Base-by-base conservation (phyloP, 192 early-diverging fungal genomes). In the Entrophospora sp. region DNA sequence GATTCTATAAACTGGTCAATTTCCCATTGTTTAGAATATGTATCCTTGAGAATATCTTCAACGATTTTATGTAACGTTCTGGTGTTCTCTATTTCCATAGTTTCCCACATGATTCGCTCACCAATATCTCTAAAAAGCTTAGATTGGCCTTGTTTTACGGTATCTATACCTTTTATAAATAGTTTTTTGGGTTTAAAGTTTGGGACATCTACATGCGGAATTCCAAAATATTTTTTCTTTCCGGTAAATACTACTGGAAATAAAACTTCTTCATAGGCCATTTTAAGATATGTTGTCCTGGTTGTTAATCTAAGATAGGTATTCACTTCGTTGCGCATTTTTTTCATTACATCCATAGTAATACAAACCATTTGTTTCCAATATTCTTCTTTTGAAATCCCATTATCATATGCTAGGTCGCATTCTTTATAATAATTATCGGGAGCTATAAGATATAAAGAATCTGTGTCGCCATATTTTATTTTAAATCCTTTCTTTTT, bases 301-400 rank as follows among this genome's bases (percentile, higher is more conserved):
- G 10, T 52, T 16, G 10, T 52, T 25, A 22, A n/a, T 5, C 3
- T 25, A 1, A 52, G 49, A 16, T 52, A 16, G 1, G 1, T 27
- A 52, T 52, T 52, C 1, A 52, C 49, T 22, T 52, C 10, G 22
- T 52, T 27, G 24, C 49, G 49, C 1, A 52, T 10, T 9, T 52
- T 52, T 25, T 52, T 52, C 49, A 52, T 52, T 27, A 52, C 49
- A 22, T 25, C 49, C 49, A 52, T 52, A 52, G 49, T 22, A 25
- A 52, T 52, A n/a, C 22, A n/a, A 2, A 52, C 49, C 49, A 52
- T 52, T 52, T 52, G 14, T 24, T 9, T 2, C 49, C 49, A 52
- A 3, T 52, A 52, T 25, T 1, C 49, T 52, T 52, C 49, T 5
- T 25, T 16, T 24, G 49, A 52, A 52, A 52, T 10, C 20, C 18